phyloP scores from a whole-genome alignment of 805 yeast genomes.

The Starmerella vaccinii region DNA sequence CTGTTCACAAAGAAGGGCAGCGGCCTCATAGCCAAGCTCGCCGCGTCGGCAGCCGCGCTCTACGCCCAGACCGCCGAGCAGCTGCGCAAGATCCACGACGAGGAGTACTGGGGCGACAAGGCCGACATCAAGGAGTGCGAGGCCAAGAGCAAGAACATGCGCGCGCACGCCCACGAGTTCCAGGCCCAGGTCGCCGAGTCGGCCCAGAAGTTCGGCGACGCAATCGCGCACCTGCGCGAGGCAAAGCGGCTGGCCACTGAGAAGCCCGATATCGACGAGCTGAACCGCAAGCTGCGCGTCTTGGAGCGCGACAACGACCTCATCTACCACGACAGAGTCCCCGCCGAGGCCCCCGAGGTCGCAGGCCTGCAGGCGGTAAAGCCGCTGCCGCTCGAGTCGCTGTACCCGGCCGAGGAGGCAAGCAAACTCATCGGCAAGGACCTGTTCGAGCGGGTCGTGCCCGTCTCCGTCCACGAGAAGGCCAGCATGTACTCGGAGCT shows the following conservation, averaged over 20 bases:
- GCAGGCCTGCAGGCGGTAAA: conserved; percentile 62
- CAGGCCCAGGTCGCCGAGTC: conserved; percentile 47
- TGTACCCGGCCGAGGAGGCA: conserved; percentile 34
- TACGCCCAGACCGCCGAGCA: conserved; percentile 45
- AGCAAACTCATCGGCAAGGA: conserved; percentile 40
- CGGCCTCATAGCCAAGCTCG: conserved; percentile 63
- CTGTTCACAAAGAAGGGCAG: conserved; percentile 42
- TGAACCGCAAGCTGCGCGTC: conserved; percentile 22
- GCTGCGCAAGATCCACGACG: conserved; percentile 27
- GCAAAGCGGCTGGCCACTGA: conserved; percentile 32
- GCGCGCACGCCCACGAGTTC: conserved; percentile 51
- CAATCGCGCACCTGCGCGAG: conserved; percentile 52
- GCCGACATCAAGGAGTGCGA: conserved; percentile 45
- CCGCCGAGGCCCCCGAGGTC: conserved; percentile 54
- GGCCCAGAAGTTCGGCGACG: conserved; percentile 57
- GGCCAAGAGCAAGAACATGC: conserved; percentile 47
- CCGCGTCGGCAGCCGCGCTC: conserved; percentile 48
- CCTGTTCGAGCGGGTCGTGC: conserved; percentile 70
- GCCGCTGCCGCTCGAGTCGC: conserved; percentile 39
- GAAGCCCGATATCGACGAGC: conserved; percentile 24
- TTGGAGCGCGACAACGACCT: conserved; percentile 78
- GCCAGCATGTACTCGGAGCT: conserved; percentile 83
- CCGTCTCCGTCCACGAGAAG: conserved; percentile 77
- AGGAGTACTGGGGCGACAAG: conserved; percentile 36
- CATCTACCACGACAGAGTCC: conserved; percentile 72